A percentile compares a stretch with the other conserved stretches of the same genome.
phyloP scores from a whole-genome alignment of 2,329 filamentous ascomycete species.

The Sclerotinia borealis region DNA sequence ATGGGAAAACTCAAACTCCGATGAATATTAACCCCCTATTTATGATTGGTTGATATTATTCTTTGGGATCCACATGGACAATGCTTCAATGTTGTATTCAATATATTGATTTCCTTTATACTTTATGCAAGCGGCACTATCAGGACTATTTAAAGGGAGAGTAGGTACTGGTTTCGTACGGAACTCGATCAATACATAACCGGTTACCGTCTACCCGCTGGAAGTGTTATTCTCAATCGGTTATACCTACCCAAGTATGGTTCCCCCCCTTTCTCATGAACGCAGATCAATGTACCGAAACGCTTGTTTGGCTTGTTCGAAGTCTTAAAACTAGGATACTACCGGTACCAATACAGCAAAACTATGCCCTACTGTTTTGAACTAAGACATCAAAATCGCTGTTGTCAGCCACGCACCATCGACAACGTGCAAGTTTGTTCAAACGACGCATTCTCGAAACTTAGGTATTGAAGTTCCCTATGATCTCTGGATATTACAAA shows the following conservation, averaged over 20 bases:
- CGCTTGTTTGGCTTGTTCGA: background rate
- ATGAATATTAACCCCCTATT: background rate
- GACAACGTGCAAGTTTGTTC: background rate
- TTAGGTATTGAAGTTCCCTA: background rate
- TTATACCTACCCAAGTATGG: background rate
- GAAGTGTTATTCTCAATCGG: background rate
- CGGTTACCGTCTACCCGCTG: background rate
- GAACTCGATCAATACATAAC: too few relatives aligned
- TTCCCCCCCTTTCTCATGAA: background rate
- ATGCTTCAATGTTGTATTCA: background rate
- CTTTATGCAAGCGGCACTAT: background rate
- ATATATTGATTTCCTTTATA: background rate
- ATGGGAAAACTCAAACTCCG: slow-evolving; percentile 4
- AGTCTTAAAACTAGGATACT: background rate
- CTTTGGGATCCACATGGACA: background rate
- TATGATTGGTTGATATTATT: background rate
- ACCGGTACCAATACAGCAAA: too few relatives aligned
- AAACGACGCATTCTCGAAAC: background rate
- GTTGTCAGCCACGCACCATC: background rate
- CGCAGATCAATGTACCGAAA: background rate
- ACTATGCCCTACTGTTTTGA: background rate
- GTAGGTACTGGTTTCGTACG: background rate
- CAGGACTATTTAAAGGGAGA: background rate
- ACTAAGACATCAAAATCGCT: background rate
- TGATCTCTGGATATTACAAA: background rate